Conservation (phyloP, 1,284 basidiomycete genomes). For the Coniophora puteana region DNA sequence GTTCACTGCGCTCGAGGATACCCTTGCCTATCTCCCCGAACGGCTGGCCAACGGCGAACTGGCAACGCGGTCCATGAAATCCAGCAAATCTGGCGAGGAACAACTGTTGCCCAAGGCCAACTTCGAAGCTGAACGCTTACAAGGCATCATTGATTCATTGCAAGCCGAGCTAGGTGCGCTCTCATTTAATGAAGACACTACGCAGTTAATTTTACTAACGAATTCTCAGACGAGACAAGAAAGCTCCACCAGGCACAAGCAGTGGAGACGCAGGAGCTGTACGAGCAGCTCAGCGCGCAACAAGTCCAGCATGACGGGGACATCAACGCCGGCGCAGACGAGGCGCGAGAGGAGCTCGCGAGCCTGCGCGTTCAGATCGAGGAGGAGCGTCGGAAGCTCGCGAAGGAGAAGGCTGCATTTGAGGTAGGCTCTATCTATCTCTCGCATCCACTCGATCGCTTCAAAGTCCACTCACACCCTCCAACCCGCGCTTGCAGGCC, state of each 20-base stretch:
- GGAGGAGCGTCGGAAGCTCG: slow-evolving; percentile 60
- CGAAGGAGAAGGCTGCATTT: slow-evolving; percentile 60
- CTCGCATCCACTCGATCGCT: no score
- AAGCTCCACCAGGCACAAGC: slow-evolving; percentile 40
- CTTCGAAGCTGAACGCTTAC: slow-evolving; percentile 43
- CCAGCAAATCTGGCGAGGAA: no score
- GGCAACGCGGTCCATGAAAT: no score
- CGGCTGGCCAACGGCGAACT: slow-evolving; percentile 14
- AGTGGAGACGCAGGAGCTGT: slow-evolving; percentile 45
- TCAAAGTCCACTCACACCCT: no score
- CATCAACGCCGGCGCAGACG: slow-evolving; percentile 47
- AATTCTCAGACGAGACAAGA: slow-evolving; percentile 43
- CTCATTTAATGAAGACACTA: not conserved
- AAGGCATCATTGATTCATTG: slow-evolving; percentile 43
- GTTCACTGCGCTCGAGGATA: slow-evolving; percentile 42
- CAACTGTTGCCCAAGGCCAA: no score
- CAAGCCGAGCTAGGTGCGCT: slow-evolving; percentile 55
- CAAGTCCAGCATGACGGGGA: no score
- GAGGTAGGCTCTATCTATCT: slow-evolving; percentile 51
- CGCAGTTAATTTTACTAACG: slow-evolving; percentile 1
- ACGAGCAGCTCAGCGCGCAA: slow-evolving; percentile 51
- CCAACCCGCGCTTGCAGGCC: slow-evolving; percentile 35
- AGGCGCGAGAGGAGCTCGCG: slow-evolving; percentile 49
- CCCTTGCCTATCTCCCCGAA: slow-evolving; percentile 23
- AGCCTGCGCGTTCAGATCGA: slow-evolving; percentile 56